Evolutionary conservation across 192 early-diverging fungal species (phyloP), one percentile per base, ranked within the genome.

Genomic region (Powellomyces hirtus): DNA sequence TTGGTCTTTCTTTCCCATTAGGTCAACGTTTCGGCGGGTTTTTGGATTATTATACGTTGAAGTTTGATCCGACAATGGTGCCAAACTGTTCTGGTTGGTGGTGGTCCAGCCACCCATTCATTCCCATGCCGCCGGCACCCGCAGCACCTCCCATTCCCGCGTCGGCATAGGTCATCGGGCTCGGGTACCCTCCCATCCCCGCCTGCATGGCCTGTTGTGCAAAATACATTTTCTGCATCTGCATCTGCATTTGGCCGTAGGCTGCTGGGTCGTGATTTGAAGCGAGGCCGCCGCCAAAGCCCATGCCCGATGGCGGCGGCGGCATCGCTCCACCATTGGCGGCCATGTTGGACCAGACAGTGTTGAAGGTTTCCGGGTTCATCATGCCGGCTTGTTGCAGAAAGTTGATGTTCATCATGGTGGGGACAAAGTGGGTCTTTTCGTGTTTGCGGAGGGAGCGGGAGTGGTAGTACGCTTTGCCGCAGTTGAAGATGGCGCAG

Each of bases 401-500:
- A 33, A 58, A 34, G 27, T 34, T 34, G 8, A 58, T 26, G 29
- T 8, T 33, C 56, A 58, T 58, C 27, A 58, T 58, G 27, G 56
- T 35, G 56, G 56, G 56, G 6, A 34, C 55, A 62, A 26, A 42
- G 53, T 78, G 76, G 11, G 64, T 29, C 20, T 74, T 70, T 50
- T 74, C 72, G 70, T 79, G 78, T 55, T 79, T 79, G 26, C 75
- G 55, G 38, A 79, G 68, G 18, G 78, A 79, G 30, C 78, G 64
- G 13, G 72, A 65, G 52, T 79, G 78, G 63, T 72, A 79, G 68
- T 79, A 79, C 30, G 78, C 78, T 71, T 79, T 79, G 27, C 59
- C 59, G 64, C 78, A 79, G 50, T 37, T 38, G 18, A 73, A 44
- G 44, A 70, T 50, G 22, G 16, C 27, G 66, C 78, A 79, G 10